phyloP scores from a whole-genome alignment of 768 basidiomycete species.

The Boletus sensibilis region DNA sequence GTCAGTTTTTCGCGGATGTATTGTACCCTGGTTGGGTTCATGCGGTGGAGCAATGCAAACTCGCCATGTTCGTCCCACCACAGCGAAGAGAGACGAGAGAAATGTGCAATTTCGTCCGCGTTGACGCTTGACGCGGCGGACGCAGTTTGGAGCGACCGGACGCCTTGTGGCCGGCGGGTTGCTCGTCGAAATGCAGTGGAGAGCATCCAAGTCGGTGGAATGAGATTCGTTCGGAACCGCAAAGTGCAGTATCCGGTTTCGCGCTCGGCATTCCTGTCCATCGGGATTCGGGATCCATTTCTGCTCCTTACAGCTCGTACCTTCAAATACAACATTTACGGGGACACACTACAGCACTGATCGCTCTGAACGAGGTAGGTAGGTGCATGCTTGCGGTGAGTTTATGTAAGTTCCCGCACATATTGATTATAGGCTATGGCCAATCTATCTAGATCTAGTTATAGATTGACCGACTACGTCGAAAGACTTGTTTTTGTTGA shows the following conservation, averaged over 20 bases:
- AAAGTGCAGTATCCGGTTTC: too few species aligned
- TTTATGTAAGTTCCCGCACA: too few species aligned
- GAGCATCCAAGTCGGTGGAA: constrained; percentile 16
- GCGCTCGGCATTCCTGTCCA: too few species aligned
- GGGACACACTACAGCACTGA: neutral
- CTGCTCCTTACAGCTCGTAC: neutral
- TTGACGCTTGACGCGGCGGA: constrained; percentile 48
- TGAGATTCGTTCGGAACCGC: too few species aligned
- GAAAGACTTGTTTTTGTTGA: too few species aligned
- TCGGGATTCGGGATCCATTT: too few species aligned
- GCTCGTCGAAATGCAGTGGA: constrained; percentile 18
- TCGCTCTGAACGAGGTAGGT: neutral
- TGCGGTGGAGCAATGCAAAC: constrained; percentile 82
- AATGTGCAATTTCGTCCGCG: constrained; percentile 79
- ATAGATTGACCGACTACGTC: too few species aligned
- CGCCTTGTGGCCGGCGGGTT: constrained; percentile 3
- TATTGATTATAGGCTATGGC: too few species aligned
- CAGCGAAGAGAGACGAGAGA: constrained; percentile 81
- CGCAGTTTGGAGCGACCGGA: constrained; percentile 23
- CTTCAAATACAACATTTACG: neutral
- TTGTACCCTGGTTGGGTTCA: constrained; percentile 89
- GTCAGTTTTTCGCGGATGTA: constrained; percentile 78
- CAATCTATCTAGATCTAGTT: too few species aligned
- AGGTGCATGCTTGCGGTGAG: too few species aligned
- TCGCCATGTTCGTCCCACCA: constrained; percentile 98